Evolutionary conservation across 1,139 yeast genomes (phyloP), one percentile per base, ranked within the genome.

Genomic region (Pneumocystis sp.): DNA sequence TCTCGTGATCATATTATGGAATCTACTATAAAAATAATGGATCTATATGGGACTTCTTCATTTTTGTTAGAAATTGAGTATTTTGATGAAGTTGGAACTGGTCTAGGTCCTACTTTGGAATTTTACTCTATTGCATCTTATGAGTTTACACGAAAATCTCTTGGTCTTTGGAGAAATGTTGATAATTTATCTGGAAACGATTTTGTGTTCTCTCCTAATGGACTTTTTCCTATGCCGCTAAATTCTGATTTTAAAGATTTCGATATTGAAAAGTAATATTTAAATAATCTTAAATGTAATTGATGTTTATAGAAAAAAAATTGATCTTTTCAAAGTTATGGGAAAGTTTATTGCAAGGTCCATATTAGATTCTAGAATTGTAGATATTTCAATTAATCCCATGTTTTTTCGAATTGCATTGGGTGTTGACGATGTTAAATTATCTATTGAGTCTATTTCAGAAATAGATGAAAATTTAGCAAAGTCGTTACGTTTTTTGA

Each of bases 91-190:
- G 96, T 82, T n/a, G 98, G 98, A 15, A 86, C 96, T 0, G 98
- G 98, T 0, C 77, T 90, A 64, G 98, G 98, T 0, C 98, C 98
- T 1, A 93, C 98, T 0, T 79, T 91, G 68, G 98, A 93, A 74
- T 93, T 93, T 72, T 93, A 89, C 73, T 84, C 97, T 0, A 78
- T 81, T 17, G 93, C 89, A 3, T 89, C 97, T 0, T 83, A 79
- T 68, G 93, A 86, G 68, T 89, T 88, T 73, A 78, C 87, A 0
- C 80, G 77, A 68, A 81, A 80, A 66, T 80, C 80, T 64, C 75
- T 86, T 66, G 76, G 75, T 21, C 77, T 93, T 76, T 93, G 98
- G 98, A 81, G 96, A 70, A 76, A 75, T 42, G 79, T 77, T 19
- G 74, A 73, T 12, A 65, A 71, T 5, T 73, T 71, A 21, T 70